Percentiles rank a stretch among this genome's conserved stretches.
Conservation (phyloP, 1,139 yeast genomes). For the Zhuliangozyma blackwelliae region DNA sequence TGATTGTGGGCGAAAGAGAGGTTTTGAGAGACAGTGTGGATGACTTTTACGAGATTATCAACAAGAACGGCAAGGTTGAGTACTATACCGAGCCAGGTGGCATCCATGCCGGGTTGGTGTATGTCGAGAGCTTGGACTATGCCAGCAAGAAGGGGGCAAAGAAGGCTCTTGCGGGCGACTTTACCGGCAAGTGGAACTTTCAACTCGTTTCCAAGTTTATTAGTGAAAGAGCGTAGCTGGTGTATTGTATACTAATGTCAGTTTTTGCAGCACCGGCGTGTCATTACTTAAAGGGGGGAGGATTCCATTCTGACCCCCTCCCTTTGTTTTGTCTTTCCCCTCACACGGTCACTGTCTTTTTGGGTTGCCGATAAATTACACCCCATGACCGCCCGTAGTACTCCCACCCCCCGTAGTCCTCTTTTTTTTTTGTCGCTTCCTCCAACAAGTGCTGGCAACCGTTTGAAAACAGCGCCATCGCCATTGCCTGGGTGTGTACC, state of each 20-base stretch:
- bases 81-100: slow-evolving; percentile 28
- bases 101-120: slow-evolving; percentile 26
- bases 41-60: slow-evolving; percentile 14
- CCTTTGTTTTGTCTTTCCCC: too few relatives aligned
- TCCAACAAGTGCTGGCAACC: too few relatives aligned
- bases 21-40: slow-evolving; percentile 28
- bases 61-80: slow-evolving; percentile 17
- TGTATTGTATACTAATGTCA: neutral
- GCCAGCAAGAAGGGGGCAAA: slow-evolving; percentile 18
- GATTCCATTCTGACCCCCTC: too few relatives aligned
- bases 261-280: too few relatives aligned
- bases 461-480: too few relatives aligned
- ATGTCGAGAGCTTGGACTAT: slow-evolving; percentile 30
- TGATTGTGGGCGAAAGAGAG: slow-evolving; percentile 38
- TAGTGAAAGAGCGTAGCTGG: slow-evolving; percentile 4
- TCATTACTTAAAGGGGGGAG: too few relatives aligned
- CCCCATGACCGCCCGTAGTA: too few relatives aligned
- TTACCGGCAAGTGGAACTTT: slow-evolving; percentile 20
- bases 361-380: too few relatives aligned
- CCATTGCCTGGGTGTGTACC: too few relatives aligned
- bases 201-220: slow-evolving; percentile 8
- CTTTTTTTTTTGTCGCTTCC: too few relatives aligned
- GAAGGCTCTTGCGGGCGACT: slow-evolving; percentile 23
- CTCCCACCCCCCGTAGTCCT: too few relatives aligned
- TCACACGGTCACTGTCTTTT: too few relatives aligned